Conservation (phyloP, 192 early-diverging fungal genomes). For the Lobosporangium transversale region DNA sequence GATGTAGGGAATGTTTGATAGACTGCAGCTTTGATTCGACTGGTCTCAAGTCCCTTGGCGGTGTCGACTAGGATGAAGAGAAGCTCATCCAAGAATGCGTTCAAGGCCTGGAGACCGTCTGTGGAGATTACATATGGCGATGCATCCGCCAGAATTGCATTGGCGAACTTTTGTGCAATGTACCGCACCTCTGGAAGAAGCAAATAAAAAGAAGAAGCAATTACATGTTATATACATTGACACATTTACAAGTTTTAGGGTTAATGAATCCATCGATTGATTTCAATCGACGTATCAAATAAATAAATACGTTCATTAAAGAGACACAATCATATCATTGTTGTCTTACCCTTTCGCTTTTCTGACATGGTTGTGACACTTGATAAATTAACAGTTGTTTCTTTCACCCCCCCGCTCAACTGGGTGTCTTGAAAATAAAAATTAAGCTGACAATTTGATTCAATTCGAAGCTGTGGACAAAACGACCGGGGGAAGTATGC, state of each 20-base stretch:
- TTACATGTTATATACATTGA: neutral
- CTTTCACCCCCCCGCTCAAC: too few relatives aligned
- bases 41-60: conserved; percentile 59
- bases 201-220: neutral
- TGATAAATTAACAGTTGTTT: too few relatives aligned
- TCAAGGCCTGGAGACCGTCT: conserved; percentile 64
- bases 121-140: conserved; percentile 65
- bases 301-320: neutral
- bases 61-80: conserved; percentile 58
- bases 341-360: conserved; percentile 46
- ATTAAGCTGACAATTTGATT: too few relatives aligned
- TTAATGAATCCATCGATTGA: too few relatives aligned
- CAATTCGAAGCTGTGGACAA: too few relatives aligned
- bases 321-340: neutral
- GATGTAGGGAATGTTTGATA: conserved; percentile 59
- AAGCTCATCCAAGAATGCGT: conserved; percentile 68
- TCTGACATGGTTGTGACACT: conserved; percentile 30
- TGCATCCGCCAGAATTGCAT: conserved; percentile 67
- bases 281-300: neutral
- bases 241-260: too few relatives aligned
- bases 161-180: conserved; percentile 68
- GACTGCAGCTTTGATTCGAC: conserved; percentile 60
- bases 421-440: too few relatives aligned
- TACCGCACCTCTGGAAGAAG: conserved; percentile 59
- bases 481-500: too few relatives aligned